Base-by-base conservation (phyloP, 2,329 filamentous ascomycete species). In the Tympanopsis confertula region DNA sequence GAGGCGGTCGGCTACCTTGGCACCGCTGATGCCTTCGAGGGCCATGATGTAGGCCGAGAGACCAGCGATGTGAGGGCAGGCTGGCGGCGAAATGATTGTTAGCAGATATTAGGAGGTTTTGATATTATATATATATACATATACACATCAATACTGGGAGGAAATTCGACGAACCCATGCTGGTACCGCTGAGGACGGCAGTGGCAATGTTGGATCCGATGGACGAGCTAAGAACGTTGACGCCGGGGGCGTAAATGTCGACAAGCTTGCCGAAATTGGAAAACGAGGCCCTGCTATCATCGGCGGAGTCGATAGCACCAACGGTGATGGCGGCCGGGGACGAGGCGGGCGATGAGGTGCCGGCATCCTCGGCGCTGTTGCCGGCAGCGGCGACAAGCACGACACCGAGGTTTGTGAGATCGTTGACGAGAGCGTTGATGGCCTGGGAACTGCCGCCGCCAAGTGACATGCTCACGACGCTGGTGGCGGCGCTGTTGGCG, bases 41-140 rank as follows among this genome's bases (percentile, higher is more conserved):
- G 59, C 49, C 61, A 84, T 76, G 20, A 85, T 59, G 56, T 84
- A 85, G 19, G 77, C 78, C 13, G 74, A 76, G 3, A 85, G 62
- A 35, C 81, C 81, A 35, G 74, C 69, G 38, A 84, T 67, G 52
- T 83, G 78, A 2, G 80, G 80, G 12, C 69, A 69, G 19, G 80
- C 77, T 72, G 66, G 65, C 19, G 52, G 14, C 7, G 18, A 10
- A 24, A 13, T 5, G 5, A 13, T 3, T 5, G 41, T 51, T 48
- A 51, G 49, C 30, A 3, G 12, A 19, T 10, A 24, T 18, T 26
- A 12, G 35, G 15, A 35, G 24, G 3, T 28, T 15, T 17, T 28
- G 10, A 28, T 10, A 28, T 28, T 28, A n/a, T 10, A 28, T 10
- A n/a, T n/a, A 28, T 28, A 10, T 28, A 10, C 24, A 28, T 10